Conservation (phyloP, 208 protist genomes). For the Acanthamoeba lenticulata region DNA sequence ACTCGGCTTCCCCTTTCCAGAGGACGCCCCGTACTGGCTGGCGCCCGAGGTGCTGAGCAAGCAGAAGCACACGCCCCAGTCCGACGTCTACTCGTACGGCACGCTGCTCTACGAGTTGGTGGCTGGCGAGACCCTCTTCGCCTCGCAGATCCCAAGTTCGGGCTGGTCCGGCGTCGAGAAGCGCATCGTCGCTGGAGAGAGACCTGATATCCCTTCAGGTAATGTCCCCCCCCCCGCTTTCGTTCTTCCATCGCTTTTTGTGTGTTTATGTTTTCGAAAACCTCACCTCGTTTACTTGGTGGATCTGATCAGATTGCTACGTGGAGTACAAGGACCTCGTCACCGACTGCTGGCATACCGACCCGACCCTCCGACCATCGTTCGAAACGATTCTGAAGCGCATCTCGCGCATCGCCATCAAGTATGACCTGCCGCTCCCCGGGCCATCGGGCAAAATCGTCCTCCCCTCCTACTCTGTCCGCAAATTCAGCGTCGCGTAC, state of each 20-base stretch:
- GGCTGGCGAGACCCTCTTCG: constrained; percentile 1
- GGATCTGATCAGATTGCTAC: not conserved
- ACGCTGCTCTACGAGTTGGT: constrained; percentile 20
- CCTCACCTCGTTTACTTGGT: not conserved
- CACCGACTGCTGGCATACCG: not conserved
- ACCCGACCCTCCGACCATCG: not conserved
- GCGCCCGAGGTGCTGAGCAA: constrained; percentile 51
- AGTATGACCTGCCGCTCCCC: constrained; percentile 13
- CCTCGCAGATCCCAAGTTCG: not conserved
- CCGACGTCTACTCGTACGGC: constrained; percentile 12
- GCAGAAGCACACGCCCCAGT: constrained; percentile 34
- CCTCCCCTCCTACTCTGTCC: constrained; percentile 39
- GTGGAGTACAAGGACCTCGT: constrained; percentile 23
- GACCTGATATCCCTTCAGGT: not conserved
- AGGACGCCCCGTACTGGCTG: not conserved
- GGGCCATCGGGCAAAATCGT: not conserved
- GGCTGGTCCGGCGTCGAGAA: constrained; percentile 39
- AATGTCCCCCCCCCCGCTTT: not conserved
- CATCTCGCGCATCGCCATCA: constrained; percentile 26
- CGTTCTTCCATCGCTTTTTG: not conserved
- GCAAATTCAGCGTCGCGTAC: not conserved
- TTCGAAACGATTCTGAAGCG: constrained; percentile 43
- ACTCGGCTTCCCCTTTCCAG: not conserved
- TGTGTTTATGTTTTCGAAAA: not conserved
- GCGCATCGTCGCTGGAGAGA: not conserved